Evolutionary conservation across 176 grass and related monocot species (phyloP), one percentile per base, ranked within the genome.

Genomic region (Oryza punctata): DNA sequence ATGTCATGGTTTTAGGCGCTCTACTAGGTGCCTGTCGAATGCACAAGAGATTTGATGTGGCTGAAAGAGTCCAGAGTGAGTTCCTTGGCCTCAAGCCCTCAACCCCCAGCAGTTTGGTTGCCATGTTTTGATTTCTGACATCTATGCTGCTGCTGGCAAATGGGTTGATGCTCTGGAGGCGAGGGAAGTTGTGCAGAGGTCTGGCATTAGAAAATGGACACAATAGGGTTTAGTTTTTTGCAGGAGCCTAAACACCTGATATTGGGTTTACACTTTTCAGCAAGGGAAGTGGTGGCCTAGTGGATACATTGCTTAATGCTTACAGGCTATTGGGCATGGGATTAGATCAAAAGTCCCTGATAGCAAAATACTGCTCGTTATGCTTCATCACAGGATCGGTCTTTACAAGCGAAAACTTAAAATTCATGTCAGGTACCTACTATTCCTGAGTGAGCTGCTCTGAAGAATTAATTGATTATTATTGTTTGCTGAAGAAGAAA

Each of bases 11-110:
- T 76, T 78, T 89, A 78, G 89, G 81, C 14, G 87, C 91, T 1
- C 77, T 97, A 2, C 85, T 97, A 32, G 89, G 89, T 88, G 86
- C 87, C 21, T 86, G 86, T 81, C 82, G 76, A 65, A 89, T 89
- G 75, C 84, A 91, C 63, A 85, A 76, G 73, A 88, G 85, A 77
- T 72, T 85, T 59, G 81, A 91, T 85, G 78, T 89, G 21, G 86
- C 89, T 21, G 81, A 97, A 82, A 86, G 82, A 82, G 72, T 91
- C 33, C 85, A 79, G 73, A 61, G 68, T 61, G 19, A 84, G 37
- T 77, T 91, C 72, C 57, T 76, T 8, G 41, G 60, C 26, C 70
- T 91, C 60, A 80, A 80, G 2, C 32, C 25, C 70, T 91, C 33
- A 35, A 35, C 19, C 14, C 63, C 52, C 43, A 60, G 77, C 77